phyloP scores from a whole-genome alignment of 1,139 yeast species.

The Candida glucosophila region DNA sequence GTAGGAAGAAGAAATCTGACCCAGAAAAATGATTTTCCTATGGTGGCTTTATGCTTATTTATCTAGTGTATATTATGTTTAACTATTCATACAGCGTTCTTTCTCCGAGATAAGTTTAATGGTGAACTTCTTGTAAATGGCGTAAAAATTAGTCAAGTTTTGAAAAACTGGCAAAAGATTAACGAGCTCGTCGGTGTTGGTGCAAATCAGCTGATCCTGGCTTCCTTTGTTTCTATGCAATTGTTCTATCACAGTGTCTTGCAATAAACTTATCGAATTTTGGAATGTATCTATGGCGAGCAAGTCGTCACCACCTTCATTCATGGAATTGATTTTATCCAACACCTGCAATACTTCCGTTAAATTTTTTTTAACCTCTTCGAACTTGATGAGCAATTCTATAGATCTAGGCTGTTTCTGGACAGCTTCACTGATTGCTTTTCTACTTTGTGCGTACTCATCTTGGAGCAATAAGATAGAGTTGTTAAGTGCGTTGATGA shows the following conservation, averaged over 20 bases:
- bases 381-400: slow-evolving; percentile 34
- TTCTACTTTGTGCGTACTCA: slow-evolving; percentile 31
- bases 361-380: slow-evolving; percentile 36
- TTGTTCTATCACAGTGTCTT: slow-evolving; percentile 33
- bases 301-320: slow-evolving; percentile 28
- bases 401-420: slow-evolving; percentile 14
- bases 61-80: not conserved
- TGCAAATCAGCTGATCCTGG: slow-evolving; percentile 15
- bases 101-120: slow-evolving; percentile 6
- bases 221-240: slow-evolving; percentile 16
- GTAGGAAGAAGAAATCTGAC: too few species aligned
- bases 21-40: slow-evolving; percentile 12
- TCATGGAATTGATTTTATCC: slow-evolving; percentile 24
- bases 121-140: slow-evolving; percentile 38
- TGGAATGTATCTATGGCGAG: slow-evolving; percentile 31
- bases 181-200: slow-evolving; percentile 35
- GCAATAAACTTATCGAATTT: slow-evolving; percentile 29
- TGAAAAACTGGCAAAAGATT: slow-evolving; percentile 44
- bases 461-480: slow-evolving; percentile 47
- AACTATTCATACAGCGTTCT: not conserved
- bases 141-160: slow-evolving; percentile 39
- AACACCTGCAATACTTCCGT: slow-evolving; percentile 36
- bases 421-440: not conserved
- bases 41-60: not conserved
- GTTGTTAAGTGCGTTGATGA: slow-evolving; percentile 48